These are phyloP conservation scores for Cutaneotrichosporon cavernicola DNA, from an alignment of 1,284 basidiomycete genomes.

Conservation along the genomic window DNA sequence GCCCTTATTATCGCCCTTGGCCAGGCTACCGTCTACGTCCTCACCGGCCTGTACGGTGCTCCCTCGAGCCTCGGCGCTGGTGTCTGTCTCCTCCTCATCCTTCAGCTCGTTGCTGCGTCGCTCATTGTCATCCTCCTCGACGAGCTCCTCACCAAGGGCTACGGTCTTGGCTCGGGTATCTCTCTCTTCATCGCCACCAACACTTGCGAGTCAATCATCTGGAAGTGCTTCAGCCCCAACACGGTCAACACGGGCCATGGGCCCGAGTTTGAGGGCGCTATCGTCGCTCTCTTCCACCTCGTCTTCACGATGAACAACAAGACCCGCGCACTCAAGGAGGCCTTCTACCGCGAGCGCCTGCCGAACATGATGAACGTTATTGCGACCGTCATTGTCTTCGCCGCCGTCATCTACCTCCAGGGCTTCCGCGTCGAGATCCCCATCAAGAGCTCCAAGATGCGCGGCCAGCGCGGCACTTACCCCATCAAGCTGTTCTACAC, in stretches of 20 bases:
- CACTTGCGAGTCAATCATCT: slow-evolving; percentile 98
- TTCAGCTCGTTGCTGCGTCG: slow-evolving; percentile 89
- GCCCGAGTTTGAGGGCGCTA: slow-evolving; percentile 95
- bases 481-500: slow-evolving; percentile 99
- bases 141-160: slow-evolving; percentile 97
- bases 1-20: slow-evolving; percentile 95
- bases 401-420: slow-evolving; percentile 95
- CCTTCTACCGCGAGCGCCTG: slow-evolving; percentile 94
- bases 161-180: slow-evolving; percentile 97
- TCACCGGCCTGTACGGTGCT: slow-evolving; percentile 94
- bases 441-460: slow-evolving; percentile 93
- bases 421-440: slow-evolving; percentile 99
- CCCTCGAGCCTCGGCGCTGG: slow-evolving; percentile 92
- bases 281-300: slow-evolving; percentile 95
- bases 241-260: slow-evolving; percentile 98
- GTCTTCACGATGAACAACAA: slow-evolving; percentile 99
- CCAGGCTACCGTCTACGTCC: slow-evolving; percentile 94
- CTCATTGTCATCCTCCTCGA: slow-evolving; percentile 98
- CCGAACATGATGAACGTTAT: slow-evolving; percentile 98
- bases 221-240: slow-evolving; percentile 98
- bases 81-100: slow-evolving; percentile 89
- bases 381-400: slow-evolving; percentile 87
- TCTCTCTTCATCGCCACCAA: slow-evolving; percentile 99
- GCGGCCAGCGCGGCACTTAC: slow-evolving; percentile 91
- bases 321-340: slow-evolving; percentile 92